A percentile compares a stretch with the other conserved stretches of the same genome.
phyloP scores from a whole-genome alignment of 2,329 filamentous ascomycete genomes.

The Cyphellophora europaea region DNA sequence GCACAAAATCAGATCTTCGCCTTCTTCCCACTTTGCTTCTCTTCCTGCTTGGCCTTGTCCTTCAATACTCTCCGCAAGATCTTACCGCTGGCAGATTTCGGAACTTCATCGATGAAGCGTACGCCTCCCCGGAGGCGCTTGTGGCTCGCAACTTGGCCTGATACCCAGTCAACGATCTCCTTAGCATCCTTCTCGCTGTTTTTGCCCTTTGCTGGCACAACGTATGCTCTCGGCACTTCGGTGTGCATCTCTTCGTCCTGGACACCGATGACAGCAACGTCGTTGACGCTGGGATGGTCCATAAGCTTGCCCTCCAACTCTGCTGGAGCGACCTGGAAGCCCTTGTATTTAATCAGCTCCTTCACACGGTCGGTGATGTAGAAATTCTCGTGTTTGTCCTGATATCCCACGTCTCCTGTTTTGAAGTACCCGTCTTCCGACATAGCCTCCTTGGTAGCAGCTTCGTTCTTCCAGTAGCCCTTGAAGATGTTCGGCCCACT shows the following conservation, averaged over 20 bases:
- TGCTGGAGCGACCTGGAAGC: slow-evolving; percentile 42
- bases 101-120: slow-evolving; percentile 21
- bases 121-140: slow-evolving; percentile 30
- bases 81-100: slow-evolving; percentile 33
- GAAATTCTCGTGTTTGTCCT: slow-evolving; percentile 67
- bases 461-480: slow-evolving; percentile 52
- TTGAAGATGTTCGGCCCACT: slow-evolving; percentile 56
- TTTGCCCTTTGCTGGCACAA: slow-evolving; percentile 38
- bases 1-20: slow-evolving; percentile 35
- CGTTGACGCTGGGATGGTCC: slow-evolving; percentile 31
- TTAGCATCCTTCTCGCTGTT: slow-evolving; percentile 27
- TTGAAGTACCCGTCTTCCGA: slow-evolving; percentile 70
- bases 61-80: slow-evolving; percentile 37
- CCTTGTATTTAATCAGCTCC: slow-evolving; percentile 55
- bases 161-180: slow-evolving; percentile 24
- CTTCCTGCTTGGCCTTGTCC: slow-evolving; percentile 31
- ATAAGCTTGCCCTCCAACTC: slow-evolving; percentile 39
- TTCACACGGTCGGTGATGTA: slow-evolving; percentile 84
- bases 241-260: slow-evolving; percentile 24
- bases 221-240: slow-evolving; percentile 34
- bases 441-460: slow-evolving; percentile 47
- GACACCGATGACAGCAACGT: slow-evolving; percentile 39
- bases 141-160: slow-evolving; percentile 22
- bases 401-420: slow-evolving; percentile 77
- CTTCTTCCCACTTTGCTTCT: slow-evolving; percentile 19